Base-by-base conservation (phyloP, 345 rosid genomes). In the Lumnitzera littorea region DNA sequence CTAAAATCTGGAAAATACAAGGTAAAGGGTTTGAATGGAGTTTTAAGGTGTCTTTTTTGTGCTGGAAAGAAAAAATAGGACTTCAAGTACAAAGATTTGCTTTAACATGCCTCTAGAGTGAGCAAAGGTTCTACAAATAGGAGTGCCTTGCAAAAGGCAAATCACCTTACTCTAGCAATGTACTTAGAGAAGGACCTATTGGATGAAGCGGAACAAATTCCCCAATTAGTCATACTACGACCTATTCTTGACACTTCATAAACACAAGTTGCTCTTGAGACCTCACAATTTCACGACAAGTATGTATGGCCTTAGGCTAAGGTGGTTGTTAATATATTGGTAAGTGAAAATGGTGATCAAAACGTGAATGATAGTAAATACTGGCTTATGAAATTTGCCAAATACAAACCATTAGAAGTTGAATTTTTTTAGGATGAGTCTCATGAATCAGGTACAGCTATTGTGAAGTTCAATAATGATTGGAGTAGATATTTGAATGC, bases 251-350 rank as follows among this genome's bases (percentile, higher is more conserved):
- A 9, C 9, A 36, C 10, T 36, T 1, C 43, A 36, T 6, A 36
- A 36, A 6, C 43, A 36, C 43, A 4, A 9, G 9, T 9, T 4
- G 43, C 1, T 5, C 71, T 53, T 15, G 69, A 27, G 58, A 48
- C 73, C 46, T 64, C 75, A 4, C 72, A 62, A 61, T 71, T 63
- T 24, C 68, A n/a, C 24, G 88, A 89, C 11, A 54, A 64, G 13
- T 82, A 78, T 74, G 91, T 89, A 9, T 87, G 82, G 82, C 98
- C 96, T 51, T 87, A 91, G 96, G 83, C 84, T 85, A 96, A 85
- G 46, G 76, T 91, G 15, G 55, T 89, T 12, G 72, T 69, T 46
- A 75, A 79, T 27, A 76, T 77, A 13, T 60, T 72, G n/a, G 53
- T 53, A 31, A 73, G 72, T 14, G 55, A 68, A 23, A 70, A 68